Evolutionary conservation across 2,329 filamentous ascomycete genomes (phyloP).

Genomic region (Paracamarosporium sp.): DNA sequence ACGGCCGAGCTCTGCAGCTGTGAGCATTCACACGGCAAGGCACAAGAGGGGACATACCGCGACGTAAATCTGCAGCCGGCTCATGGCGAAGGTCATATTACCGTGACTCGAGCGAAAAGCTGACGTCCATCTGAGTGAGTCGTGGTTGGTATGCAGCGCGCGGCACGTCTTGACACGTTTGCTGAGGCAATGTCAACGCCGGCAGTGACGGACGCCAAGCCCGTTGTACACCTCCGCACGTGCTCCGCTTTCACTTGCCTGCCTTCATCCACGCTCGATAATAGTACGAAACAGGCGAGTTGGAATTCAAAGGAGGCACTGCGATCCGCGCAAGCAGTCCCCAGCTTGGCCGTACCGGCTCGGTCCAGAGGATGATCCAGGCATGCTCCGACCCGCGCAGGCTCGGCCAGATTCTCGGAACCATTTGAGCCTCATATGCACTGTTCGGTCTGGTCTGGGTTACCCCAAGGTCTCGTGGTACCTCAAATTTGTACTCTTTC

Average conservation of each 20-base stretch:
- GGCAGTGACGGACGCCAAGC: conserved; percentile 19
- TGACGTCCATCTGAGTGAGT: background rate
- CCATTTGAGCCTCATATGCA: conserved; percentile 8
- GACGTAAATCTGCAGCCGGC: conserved; percentile 43
- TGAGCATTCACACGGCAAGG: conserved; percentile 21
- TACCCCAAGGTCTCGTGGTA: background rate
- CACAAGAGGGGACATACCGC: conserved; percentile 27
- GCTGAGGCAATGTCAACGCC: conserved; percentile 10
- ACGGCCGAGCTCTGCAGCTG: conserved; percentile 69
- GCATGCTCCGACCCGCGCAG: background rate
- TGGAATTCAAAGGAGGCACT: no score
- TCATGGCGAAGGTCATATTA: conserved; percentile 26
- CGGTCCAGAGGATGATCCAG: background rate
- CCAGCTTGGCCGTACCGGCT: background rate
- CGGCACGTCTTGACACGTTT: conserved; percentile 19
- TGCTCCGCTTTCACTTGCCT: conserved; percentile 29
- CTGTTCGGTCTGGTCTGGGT: no score
- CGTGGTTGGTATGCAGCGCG: background rate
- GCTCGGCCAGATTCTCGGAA: conserved; percentile 6
- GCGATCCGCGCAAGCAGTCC: no score
- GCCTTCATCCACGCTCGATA: no score
- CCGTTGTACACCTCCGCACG: background rate
- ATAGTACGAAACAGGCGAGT: no score
- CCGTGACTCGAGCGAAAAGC: conserved; percentile 1
- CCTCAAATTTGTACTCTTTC: conserved; percentile 1